A percentile compares a stretch with the other conserved stretches of the same genome.
phyloP scores from a whole-genome alignment of 305 asterid species.

The Fraxinus greggii region DNA sequence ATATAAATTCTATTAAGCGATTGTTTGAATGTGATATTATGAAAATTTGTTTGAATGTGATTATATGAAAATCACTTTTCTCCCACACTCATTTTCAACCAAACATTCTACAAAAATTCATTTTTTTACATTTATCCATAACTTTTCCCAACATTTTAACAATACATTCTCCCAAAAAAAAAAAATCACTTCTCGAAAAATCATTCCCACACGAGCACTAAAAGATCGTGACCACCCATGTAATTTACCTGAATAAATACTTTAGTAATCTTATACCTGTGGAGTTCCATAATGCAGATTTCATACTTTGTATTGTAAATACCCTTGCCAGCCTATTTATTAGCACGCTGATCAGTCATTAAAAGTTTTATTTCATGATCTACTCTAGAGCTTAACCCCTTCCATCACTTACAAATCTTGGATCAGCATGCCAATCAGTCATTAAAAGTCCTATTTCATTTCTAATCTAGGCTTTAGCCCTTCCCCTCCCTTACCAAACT shows the following conservation, averaged over 20 bases:
- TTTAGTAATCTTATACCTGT: neutral
- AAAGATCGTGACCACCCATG: neutral
- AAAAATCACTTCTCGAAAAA: neutral
- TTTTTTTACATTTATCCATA: no score
- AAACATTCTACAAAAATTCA: neutral
- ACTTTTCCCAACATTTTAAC: neutral
- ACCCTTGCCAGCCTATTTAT: neutral
- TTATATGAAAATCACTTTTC: neutral
- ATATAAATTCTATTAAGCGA: neutral
- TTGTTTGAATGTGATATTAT: neutral
- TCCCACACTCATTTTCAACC: neutral
- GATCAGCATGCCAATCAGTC: neutral
- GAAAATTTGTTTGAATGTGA: neutral
- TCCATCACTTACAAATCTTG: neutral
- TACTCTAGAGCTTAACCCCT: neutral
- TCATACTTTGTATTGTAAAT: neutral
- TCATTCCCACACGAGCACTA: neutral
- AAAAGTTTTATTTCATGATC: neutral
- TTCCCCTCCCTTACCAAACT: neutral
- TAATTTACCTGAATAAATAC: neutral
- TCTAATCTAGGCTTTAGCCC: neutral
- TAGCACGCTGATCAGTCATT: neutral
- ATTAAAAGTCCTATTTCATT: neutral
- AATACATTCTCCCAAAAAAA: neutral
- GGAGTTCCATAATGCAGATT: neutral